phyloP scores from a whole-genome alignment of 2,329 filamentous ascomycete species.

The Alternaria metachromatica region DNA sequence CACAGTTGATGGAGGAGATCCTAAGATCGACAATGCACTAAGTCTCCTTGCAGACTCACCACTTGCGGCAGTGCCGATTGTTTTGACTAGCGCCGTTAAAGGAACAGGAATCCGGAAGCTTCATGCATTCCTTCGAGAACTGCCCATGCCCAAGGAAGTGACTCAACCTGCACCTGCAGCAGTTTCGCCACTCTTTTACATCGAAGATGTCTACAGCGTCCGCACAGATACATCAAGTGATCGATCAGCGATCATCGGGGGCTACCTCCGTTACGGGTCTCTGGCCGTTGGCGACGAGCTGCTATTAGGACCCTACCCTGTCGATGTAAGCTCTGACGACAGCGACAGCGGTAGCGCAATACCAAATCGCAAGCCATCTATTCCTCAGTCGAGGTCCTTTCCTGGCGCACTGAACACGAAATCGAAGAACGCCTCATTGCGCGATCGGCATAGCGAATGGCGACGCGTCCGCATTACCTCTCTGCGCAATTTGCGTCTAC shows the following conservation, averaged over 20 bases:
- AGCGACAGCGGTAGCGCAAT: conserved; percentile 46
- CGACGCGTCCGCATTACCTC: conserved; percentile 81
- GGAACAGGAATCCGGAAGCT: conserved; percentile 81
- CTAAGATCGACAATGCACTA: conserved; percentile 65
- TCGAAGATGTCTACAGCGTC: conserved; percentile 83
- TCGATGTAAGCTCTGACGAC: conserved; percentile 42
- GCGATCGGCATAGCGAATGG: conserved; percentile 64
- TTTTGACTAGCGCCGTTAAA: conserved; percentile 85
- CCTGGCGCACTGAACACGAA: conserved; percentile 53
- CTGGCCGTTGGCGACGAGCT: conserved; percentile 80
- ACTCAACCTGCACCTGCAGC: conserved; percentile 45
- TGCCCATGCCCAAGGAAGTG: conserved; percentile 66
- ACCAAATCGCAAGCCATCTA: conserved; percentile 27
- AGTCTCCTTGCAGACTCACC: conserved; percentile 56
- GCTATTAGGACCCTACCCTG: conserved; percentile 73
- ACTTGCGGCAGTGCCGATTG: conserved; percentile 73
- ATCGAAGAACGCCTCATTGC: conserved; percentile 13
- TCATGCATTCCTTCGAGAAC: conserved; percentile 78
- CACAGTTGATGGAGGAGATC: conserved; percentile 63
- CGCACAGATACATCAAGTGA: conserved; percentile 53
- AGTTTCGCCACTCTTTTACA: conserved; percentile 76
- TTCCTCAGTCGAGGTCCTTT: conserved; percentile 56
- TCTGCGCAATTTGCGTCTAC: conserved; percentile 84
- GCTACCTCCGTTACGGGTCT: conserved; percentile 79
- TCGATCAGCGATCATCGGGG: conserved; percentile 72